Percentiles rank a stretch among this genome's conserved stretches.
phyloP scores from a whole-genome alignment of 345 rosid species.

The Hibiscus tridactylites region DNA sequence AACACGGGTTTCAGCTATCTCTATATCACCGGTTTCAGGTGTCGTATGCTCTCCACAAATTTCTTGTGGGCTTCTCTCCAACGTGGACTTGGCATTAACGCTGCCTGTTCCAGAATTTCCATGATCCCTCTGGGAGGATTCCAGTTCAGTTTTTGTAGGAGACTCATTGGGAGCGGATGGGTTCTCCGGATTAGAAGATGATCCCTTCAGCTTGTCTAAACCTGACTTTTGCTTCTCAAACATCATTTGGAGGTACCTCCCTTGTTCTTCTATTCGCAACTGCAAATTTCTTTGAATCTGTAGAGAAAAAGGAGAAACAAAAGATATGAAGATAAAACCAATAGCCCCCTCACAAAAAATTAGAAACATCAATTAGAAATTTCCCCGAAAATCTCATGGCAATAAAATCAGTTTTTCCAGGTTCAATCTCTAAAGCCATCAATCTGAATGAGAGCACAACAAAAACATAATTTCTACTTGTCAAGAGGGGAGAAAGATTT shows the following conservation, averaged over 20 bases:
- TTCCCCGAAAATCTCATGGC: background rate
- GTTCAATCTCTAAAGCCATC: background rate
- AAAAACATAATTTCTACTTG: background rate
- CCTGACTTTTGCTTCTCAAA: constrained; percentile 86
- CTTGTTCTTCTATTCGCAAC: constrained; percentile 94
- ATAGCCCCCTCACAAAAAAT: background rate
- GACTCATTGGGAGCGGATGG: constrained; percentile 24
- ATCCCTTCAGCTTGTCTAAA: constrained; percentile 40
- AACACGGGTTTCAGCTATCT: constrained; percentile 18
- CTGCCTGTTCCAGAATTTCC: constrained; percentile 5
- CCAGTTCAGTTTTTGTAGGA: constrained; percentile 24
- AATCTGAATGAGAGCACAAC: background rate
- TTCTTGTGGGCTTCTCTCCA: constrained; percentile 21
- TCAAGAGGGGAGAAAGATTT: background rate
- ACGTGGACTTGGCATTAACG: constrained; percentile 4
- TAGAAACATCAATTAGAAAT: constrained; percentile 3
- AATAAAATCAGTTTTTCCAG: background rate
- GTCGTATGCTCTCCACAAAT: constrained; percentile 22
- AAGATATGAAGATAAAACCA: background rate
- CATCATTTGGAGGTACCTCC: constrained; percentile 90
- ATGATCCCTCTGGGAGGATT: constrained; percentile 25
- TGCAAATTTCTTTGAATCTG: constrained; percentile 92
- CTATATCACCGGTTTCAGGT: constrained; percentile 16
- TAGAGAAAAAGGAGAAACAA: background rate
- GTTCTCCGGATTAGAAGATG: constrained; percentile 46